phyloP scores from a whole-genome alignment of 164 flowering plant genomes.

The Protea cynaroides region DNA sequence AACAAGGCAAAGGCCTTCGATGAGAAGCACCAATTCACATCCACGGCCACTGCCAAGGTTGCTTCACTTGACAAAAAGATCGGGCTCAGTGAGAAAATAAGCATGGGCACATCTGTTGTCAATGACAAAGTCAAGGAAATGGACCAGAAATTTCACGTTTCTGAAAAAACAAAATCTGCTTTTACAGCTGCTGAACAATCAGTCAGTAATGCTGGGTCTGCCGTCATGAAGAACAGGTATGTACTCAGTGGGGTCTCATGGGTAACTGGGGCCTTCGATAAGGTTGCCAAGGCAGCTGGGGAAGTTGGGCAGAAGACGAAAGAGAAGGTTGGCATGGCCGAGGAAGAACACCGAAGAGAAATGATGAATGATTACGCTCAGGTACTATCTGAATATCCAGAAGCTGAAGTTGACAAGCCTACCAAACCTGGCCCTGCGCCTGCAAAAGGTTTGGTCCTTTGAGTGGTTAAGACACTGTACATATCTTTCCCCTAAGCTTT shows the following conservation, averaged over 20 bases:
- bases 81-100: constrained; percentile 74
- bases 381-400: constrained; percentile 52
- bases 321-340: constrained; percentile 59
- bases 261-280: constrained; percentile 80
- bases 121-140: constrained; percentile 77
- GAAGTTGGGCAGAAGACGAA: constrained; percentile 82
- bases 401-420: constrained; percentile 32
- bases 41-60: constrained; percentile 86
- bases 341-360: constrained; percentile 54
- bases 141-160: constrained; percentile 86
- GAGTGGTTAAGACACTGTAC: constrained; percentile 24
- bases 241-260: constrained; percentile 68
- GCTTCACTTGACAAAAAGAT: constrained; percentile 77
- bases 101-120: constrained; percentile 60
- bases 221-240: constrained; percentile 80
- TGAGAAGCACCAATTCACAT: constrained; percentile 74
- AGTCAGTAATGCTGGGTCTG: constrained; percentile 82
- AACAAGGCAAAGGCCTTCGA: constrained; percentile 79
- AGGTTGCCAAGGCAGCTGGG: constrained; percentile 84
- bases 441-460: constrained; percentile 54
- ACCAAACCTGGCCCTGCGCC: constrained; percentile 44
- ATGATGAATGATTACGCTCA: constrained; percentile 57
- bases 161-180: constrained; percentile 88
- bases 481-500: constrained; percentile 11
- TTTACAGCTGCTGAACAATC: constrained; percentile 79